Base-by-base conservation (phyloP, 2,329 filamentous ascomycete species). In the Ascochyta rabiei region DNA sequence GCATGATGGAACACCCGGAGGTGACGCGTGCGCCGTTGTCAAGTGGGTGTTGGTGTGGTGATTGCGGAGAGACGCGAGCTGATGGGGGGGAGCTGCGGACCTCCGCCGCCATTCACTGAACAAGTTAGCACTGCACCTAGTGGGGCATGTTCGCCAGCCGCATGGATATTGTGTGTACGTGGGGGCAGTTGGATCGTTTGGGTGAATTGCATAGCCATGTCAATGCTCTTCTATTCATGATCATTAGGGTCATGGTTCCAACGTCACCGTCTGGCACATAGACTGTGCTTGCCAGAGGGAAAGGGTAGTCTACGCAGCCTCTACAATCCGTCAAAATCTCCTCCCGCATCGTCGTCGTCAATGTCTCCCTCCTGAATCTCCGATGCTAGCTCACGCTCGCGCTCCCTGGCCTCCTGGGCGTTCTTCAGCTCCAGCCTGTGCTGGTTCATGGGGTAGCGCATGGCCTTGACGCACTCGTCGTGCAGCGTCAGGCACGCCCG, bases 401-500 rank as follows among this genome's bases (percentile, higher is more conserved):
- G 85, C 76, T 99, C 95, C 45, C 95, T 86, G n/a, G 95, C 95
- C 78, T 99, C 96, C 77, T 98, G 93, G 0, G 95, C 95, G 69
- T 96, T 98, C 85, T 97, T 98, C 51, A 99, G 84, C 78, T 99
- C 95, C 51, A 98, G 83, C 16, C 95, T 87, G 78, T 99, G 95
- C 77, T 98, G 95, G 81, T 99, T 97, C 93, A 98, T 98, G 2
- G 95, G 95, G 79, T 98, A 99, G 50, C 95, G 87, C 95, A 99
- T 99, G 23, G 95, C 93, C 90, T 96, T 98, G 70, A 99, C 93
- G 72, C 93, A 98, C 81, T 99, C 95, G 69, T 99, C 95, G 72
- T 98, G 93, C 60, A 99, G 84, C 52, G 88, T 86, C 67, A 99
- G 82, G 76, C 95, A 96, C 38, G 95, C 95, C 64, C 87, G 85